Conservation (phyloP, 108 stramenopile genomes). For the Cyclotella kingstonii region DNA sequence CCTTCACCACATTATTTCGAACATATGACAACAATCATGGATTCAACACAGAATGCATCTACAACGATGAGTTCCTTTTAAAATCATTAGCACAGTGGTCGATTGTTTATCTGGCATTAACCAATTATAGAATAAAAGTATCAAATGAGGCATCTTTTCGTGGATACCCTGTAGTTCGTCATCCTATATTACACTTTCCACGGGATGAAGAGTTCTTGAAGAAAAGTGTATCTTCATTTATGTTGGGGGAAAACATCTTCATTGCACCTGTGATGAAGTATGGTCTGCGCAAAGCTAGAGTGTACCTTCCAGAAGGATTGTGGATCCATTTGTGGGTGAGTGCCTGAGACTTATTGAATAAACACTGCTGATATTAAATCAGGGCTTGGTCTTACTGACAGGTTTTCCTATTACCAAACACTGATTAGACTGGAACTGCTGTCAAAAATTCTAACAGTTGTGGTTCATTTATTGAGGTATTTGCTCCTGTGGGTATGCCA, state of each 20-base stretch:
- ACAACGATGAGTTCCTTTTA: conserved; percentile 33
- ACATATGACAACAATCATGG: conserved; percentile 42
- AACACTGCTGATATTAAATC: too few species aligned
- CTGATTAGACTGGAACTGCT: conserved; percentile 12
- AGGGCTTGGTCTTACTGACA: not conserved
- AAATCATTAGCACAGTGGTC: conserved; percentile 38
- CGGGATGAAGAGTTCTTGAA: conserved; percentile 27
- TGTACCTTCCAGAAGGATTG: conserved; percentile 37
- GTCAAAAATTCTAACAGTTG: not conserved
- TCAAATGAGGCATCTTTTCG: conserved; percentile 42
- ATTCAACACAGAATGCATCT: conserved; percentile 16
- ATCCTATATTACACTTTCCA: conserved; percentile 51
- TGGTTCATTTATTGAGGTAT: conserved; percentile 19
- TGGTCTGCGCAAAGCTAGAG: conserved; percentile 27
- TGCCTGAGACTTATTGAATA: not conserved
- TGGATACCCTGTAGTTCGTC: conserved; percentile 53
- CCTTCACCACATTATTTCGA: conserved; percentile 49
- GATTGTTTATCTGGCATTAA: conserved; percentile 36
- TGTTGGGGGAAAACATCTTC: conserved; percentile 39
- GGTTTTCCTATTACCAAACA: not conserved
- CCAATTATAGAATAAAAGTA: conserved; percentile 42
- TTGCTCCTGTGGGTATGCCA: conserved; percentile 31
- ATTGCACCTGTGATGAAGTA: conserved; percentile 36
- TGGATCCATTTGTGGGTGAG: conserved; percentile 46
- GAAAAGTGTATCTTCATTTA: conserved; percentile 17